Evolutionary conservation across 352 stramenopile species (phyloP).

Genomic region (Phytopythium sindhum): DNA sequence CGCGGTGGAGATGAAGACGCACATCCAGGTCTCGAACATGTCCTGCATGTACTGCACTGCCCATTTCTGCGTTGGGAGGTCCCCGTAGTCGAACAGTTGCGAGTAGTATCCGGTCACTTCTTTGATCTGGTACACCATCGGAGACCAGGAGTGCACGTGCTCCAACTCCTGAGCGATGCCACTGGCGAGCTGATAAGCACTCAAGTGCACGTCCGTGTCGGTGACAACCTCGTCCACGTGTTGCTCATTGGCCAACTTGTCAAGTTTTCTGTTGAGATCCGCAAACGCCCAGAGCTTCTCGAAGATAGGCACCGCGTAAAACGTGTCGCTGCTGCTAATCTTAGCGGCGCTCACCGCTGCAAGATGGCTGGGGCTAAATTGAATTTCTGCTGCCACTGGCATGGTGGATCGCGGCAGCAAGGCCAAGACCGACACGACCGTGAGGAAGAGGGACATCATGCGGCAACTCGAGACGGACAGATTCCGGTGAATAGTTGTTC

Average conservation of each 20-base stretch:
- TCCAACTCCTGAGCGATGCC: neutral
- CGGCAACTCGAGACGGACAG: neutral
- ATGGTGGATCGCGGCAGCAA: neutral
- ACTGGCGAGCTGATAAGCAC: neutral
- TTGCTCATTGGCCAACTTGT: neutral
- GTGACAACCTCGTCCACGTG: neutral
- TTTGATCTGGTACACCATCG: neutral
- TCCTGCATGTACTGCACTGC: neutral
- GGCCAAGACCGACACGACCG: neutral
- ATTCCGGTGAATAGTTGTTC: no score
- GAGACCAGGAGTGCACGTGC: neutral
- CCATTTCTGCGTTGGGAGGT: neutral
- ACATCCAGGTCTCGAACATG: neutral
- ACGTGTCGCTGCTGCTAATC: neutral
- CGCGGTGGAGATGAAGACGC: neutral
- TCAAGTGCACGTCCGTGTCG: neutral
- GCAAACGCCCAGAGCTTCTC: neutral
- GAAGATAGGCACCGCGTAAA: neutral
- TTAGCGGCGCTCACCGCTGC: neutral
- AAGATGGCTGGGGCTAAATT: neutral
- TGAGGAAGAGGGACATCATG: neutral
- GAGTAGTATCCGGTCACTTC: neutral
- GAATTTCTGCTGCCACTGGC: neutral
- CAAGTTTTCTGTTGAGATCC: neutral
- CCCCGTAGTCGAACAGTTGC: neutral